Evolutionary conservation across 2,329 filamentous ascomycete species (phyloP).

Genomic region (Stagonosporopsis chrysanthemi): DNA sequence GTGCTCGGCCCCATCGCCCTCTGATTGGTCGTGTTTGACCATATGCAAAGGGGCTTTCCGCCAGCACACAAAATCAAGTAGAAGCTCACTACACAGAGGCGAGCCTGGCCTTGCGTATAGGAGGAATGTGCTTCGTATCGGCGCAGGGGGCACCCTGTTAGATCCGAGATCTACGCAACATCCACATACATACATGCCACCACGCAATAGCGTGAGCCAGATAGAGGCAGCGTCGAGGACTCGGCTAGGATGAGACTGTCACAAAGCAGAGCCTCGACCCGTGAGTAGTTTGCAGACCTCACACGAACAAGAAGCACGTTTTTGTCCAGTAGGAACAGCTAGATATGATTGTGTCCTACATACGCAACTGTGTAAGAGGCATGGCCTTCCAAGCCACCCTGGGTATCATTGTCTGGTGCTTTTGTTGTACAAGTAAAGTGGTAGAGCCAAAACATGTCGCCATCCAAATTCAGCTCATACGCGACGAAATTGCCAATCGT

Average conservation of each 20-base stretch:
- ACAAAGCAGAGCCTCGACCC: too few species aligned
- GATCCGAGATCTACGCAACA: conserved; percentile 6
- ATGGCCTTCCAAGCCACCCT: background rate
- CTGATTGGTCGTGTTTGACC: conserved; percentile 13
- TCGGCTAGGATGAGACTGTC: too few species aligned
- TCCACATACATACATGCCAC: too few species aligned
- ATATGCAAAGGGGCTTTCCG: background rate
- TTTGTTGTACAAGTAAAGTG: conserved; percentile 8
- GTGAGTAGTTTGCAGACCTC: too few species aligned
- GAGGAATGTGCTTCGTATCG: background rate
- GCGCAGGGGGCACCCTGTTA: conserved; percentile 14
- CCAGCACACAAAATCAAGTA: background rate
- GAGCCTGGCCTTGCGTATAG: too few species aligned
- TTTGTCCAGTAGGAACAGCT: too few species aligned
- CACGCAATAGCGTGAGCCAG: too few species aligned
- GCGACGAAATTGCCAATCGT: conserved; percentile 49
- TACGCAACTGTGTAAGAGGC: background rate
- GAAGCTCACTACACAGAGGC: too few species aligned
- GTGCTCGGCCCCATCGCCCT: conserved; percentile 6
- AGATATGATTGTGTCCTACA: too few species aligned
- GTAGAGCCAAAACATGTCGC: conserved; percentile 6
- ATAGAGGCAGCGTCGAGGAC: too few species aligned
- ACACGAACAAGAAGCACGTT: too few species aligned
- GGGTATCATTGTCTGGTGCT: conserved; percentile 17
- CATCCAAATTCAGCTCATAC: conserved; percentile 31